Evolutionary conservation across 192 early-diverging fungal species (phyloP).

Genomic region (Phlyctochytrium bullatum): DNA sequence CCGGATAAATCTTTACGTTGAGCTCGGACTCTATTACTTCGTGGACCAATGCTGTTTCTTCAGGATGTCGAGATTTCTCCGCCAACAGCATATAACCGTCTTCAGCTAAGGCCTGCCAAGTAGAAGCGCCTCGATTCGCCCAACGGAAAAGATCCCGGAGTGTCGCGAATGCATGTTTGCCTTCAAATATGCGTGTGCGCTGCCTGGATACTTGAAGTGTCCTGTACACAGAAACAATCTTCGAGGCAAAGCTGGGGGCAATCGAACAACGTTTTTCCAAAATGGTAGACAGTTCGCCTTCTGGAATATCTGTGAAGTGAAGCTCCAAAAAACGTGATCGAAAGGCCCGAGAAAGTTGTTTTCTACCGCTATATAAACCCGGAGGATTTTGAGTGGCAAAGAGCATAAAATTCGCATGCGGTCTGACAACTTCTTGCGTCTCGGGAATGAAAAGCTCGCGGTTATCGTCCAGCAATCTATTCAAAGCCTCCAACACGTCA

Average conservation of each 20-base stretch:
- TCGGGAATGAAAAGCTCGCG: slow-evolving; percentile 94
- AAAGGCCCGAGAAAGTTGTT: slow-evolving; percentile 93
- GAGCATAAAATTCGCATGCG: slow-evolving; percentile 94
- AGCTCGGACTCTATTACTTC: slow-evolving; percentile 83
- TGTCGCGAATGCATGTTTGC: slow-evolving; percentile 90
- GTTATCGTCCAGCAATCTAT: slow-evolving; percentile 96
- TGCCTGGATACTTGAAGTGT: slow-evolving; percentile 63
- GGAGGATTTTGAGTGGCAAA: slow-evolving; percentile 99
- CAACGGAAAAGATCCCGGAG: slow-evolving; percentile 97
- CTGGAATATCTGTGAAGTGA: slow-evolving; percentile 96
- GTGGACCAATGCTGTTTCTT: slow-evolving; percentile 78
- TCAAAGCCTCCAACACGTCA: slow-evolving; percentile 98
- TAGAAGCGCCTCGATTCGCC: slow-evolving; percentile 71
- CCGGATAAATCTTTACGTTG: slow-evolving; percentile 61
- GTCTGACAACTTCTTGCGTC: slow-evolving; percentile 89
- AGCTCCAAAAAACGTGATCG: slow-evolving; percentile 96
- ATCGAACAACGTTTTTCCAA: slow-evolving; percentile 78
- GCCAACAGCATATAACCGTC: slow-evolving; percentile 93
- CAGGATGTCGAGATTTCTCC: slow-evolving; percentile 79
- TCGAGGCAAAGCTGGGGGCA: slow-evolving; percentile 83
- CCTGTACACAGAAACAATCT: slow-evolving; percentile 83
- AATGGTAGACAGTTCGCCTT: slow-evolving; percentile 87
- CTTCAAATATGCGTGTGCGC: slow-evolving; percentile 86
- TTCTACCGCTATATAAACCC: slow-evolving; percentile 96
- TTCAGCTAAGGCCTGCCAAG: slow-evolving; percentile 81